Evolutionary conservation across 306 rosid species (phyloP).

Genomic region (Corylus avellana): DNA sequence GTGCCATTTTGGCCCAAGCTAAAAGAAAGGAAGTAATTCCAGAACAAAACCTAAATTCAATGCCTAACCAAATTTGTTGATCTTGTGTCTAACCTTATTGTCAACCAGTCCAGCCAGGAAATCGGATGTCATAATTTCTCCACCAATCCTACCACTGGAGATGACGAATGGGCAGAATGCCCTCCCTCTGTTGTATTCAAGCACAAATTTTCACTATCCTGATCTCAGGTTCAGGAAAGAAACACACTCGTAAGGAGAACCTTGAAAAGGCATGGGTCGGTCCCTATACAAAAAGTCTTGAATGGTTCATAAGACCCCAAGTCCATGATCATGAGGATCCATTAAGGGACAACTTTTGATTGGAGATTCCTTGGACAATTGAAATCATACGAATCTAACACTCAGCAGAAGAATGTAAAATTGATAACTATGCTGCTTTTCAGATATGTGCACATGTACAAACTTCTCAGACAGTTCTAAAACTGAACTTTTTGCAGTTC

Average conservation of each 20-base stretch:
- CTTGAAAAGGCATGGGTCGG: not conserved
- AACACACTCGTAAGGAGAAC: not conserved
- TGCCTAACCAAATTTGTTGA: not conserved
- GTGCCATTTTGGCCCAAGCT: not conserved
- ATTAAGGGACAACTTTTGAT: not conserved
- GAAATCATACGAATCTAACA: not conserved
- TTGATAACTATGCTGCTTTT: too few relatives aligned
- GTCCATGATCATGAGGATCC: not conserved
- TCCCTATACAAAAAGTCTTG: not conserved
- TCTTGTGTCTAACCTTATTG: not conserved
- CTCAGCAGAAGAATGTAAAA: not conserved
- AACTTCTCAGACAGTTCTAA: too few relatives aligned
- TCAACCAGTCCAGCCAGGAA: not conserved
- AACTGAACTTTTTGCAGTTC: too few relatives aligned
- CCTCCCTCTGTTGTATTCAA: not conserved
- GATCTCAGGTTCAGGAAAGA: not conserved
- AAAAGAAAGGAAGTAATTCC: not conserved
- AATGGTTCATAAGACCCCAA: not conserved
- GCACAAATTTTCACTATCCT: not conserved
- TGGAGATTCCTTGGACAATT: not conserved
- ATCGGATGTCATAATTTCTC: not conserved
- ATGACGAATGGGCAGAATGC: not conserved
- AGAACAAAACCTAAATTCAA: not conserved
- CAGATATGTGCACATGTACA: too few relatives aligned
- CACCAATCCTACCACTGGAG: not conserved